These are phyloP conservation scores for Solanum dulcamara DNA, from an alignment of 257 asterid genomes.

Conservation along the genomic window DNA sequence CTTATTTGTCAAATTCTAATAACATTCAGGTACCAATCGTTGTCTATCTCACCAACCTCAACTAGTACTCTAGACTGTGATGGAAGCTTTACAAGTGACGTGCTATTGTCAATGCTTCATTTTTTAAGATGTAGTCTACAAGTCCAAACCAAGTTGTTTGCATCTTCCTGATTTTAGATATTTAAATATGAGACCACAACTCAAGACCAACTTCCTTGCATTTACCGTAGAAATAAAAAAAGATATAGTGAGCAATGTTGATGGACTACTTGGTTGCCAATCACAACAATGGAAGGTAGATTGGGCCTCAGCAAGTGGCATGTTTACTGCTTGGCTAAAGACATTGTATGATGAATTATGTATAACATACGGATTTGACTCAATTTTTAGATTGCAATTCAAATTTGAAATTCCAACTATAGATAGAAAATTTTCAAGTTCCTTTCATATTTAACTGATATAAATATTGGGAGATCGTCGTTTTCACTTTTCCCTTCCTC, in stretches of 20 bases:
- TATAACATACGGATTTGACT: neutral
- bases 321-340: neutral
- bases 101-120: neutral
- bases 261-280: neutral
- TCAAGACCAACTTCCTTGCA: neutral
- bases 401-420: neutral
- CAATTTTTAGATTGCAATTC: neutral
- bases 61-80: neutral
- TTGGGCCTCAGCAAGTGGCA: neutral
- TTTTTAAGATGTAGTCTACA: neutral
- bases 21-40: neutral
- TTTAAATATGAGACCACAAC: neutral
- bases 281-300: neutral
- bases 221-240: neutral
- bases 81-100: neutral
- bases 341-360: neutral
- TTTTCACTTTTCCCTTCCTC: neutral
- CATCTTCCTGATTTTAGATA: neutral
- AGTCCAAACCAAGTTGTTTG: neutral
- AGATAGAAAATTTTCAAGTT: neutral
- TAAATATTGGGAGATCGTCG: neutral
- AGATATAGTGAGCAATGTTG: neutral
- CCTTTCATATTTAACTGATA: neutral
- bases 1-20: neutral
- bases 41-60: neutral